Base-by-base conservation (phyloP, 2,329 filamentous ascomycete genomes). In the Aspergillus fructus region DNA sequence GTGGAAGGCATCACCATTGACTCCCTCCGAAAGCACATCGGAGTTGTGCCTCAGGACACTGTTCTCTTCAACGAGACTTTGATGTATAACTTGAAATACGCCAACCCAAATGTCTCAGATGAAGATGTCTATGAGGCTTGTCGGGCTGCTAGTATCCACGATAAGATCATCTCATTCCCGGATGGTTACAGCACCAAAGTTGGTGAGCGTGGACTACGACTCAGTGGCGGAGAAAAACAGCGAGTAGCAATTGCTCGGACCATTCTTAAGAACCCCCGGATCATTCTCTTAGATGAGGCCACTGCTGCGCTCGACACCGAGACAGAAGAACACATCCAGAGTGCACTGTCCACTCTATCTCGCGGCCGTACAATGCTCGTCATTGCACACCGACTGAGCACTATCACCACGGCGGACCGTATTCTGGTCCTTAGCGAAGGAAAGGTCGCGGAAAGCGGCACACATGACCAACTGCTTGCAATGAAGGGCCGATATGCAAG, bases 11-110 rank as follows among this genome's bases (percentile, higher is more conserved):
- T 96, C 58, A 96, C 91, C 1, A 97, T 97, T 66, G 91, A 97
- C 75, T 96, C 92, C n/a, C 82, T 99, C 55, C 87, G 94, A 64
- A 84, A 85, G 59, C 89, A 93, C 71, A 97, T 99, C 68, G 94
- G 94, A 23, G 93, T 99, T 43, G 94, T 99, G 6, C 94, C 94
- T 1, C 94, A 99, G 74, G 94, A 99, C 68, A 97, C 93, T 4
- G 90, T 96, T 5, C 81, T 97, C 45, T 97, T 97, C 82, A 96
- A 96, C 72, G 93, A 96, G 73, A 89, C 89, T 1, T 79, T 97
- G 62, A 94, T 96, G 91, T 96, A 96, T 78, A 97, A 97, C 70
- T 80, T 97, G 60, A 89, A 87, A 71, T 96, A 97, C 71, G 92
- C 93, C 59, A 93, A 93, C 62, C 90, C 90, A 43, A 75, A 83